phyloP scores from a whole-genome alignment of 2,329 filamentous ascomycete species.

The Ophiostoma australiae region DNA sequence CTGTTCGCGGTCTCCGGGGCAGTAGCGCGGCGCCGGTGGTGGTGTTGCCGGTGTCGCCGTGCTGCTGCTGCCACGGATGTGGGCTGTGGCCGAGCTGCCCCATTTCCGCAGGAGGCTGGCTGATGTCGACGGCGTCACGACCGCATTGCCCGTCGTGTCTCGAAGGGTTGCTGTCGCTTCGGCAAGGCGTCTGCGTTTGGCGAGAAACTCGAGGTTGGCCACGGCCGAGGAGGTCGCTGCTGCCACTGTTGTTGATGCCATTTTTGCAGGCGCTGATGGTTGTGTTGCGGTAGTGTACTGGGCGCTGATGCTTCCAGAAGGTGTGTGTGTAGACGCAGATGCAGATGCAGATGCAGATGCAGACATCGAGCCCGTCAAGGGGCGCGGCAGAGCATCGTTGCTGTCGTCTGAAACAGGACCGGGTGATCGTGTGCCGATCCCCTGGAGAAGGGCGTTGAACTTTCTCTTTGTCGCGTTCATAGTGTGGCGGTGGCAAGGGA shows the following conservation, averaged over 20 bases:
- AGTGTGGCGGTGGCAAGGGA: not conserved
- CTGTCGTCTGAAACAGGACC: conserved; percentile 39
- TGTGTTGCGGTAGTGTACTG: not conserved
- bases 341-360: not conserved
- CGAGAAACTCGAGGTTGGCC: conserved; percentile 41
- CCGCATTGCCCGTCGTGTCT: conserved; percentile 28
- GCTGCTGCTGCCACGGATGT: not conserved
- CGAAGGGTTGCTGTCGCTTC: conserved; percentile 28
- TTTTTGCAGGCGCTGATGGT: not conserved
- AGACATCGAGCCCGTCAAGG: not conserved
- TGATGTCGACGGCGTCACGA: conserved; percentile 1
- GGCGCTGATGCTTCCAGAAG: not conserved
- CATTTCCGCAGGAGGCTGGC: conserved; percentile 2
- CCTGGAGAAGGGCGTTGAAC: conserved; percentile 70
- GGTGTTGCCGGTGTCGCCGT: conserved; percentile 17
- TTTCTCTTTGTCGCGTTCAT: conserved; percentile 81
- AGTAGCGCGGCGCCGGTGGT: conserved; percentile 61
- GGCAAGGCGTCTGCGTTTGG: conserved; percentile 52
- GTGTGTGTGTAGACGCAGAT: not conserved
- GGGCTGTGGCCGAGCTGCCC: conserved; percentile 3
- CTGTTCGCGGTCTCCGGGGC: conserved; percentile 76
- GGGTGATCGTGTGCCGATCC: conserved; percentile 51
- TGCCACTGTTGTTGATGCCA: not conserved
- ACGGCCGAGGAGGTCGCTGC: conserved; percentile 17
- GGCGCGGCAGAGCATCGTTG: conserved; percentile 26